Base-by-base conservation (phyloP, 2,329 filamentous ascomycete species). In the Aspergillus sp. region DNA sequence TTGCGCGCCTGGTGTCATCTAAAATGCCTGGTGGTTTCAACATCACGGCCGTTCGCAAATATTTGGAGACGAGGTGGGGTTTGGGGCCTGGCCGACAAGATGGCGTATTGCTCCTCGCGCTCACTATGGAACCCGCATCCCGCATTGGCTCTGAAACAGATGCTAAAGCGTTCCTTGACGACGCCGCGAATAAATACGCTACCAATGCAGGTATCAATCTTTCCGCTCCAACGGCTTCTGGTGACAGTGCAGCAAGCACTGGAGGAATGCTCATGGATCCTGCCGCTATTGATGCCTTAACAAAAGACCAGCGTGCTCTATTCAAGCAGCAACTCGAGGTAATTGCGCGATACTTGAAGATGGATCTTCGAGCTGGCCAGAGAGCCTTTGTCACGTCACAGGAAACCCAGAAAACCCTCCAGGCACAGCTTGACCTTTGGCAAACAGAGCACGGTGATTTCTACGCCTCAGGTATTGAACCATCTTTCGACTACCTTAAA, bases 11-110 rank as follows among this genome's bases (percentile, higher is more conserved):
- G 73, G 95, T 99, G 44, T 98, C 95, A 2, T 97, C 95, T 30
- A 99, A 99, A 80, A 99, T 99, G 95, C 95, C 95, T 48, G 95
- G 93, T 80, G 95, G 95, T 61, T 99, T 99, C 86, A 99, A 98
- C 76, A 98, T 98, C 75, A 98, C 93, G 70, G 84, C 91, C 12
- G 91, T 96, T 47, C 86, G 95, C 70, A 99, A 99, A 79, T 96
- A 99, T 72, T 80, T 99, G 45, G 93, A 97, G 79, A 91, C 90
- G 15, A 86, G 91, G 75, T 99, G 93, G 92, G 95, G 95, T 56
- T 81, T 99, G 57, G 91, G 83, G 4, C 73, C 88, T 22, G 95
- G 95, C 27, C 85, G 95, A 70, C 95, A 99, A 74, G 95, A 99
- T 73, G 92, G 93, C 67, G 90, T 90, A 49, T 81, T 99, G 60